Base-by-base conservation (phyloP, 495 filamentous ascomycete genomes). In the Talaromyces ruber region DNA sequence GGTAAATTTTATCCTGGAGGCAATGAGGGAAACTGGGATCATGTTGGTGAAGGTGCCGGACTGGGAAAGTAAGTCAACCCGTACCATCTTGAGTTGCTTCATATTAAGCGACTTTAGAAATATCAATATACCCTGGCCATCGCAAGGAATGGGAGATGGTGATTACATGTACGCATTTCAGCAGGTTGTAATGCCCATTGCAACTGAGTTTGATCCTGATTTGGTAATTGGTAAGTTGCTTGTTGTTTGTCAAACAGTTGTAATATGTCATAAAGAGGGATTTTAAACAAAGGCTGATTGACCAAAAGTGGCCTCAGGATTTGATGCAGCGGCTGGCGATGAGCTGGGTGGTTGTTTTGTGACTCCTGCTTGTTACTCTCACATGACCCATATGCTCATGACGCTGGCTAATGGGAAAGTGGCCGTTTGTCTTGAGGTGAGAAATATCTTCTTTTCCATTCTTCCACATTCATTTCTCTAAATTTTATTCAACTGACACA, bases 371-470 rank as follows among this genome's bases (percentile, higher is more conserved):
- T 93, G 95, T 68, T 99, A 98, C 71, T 91, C 92, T 21, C 93
- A 98, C 67, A 98, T 99, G 94, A 97, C 95, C 8, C 90, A 97
- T 68, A 97, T 97, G 93, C 82, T 99, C 18, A 98, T 97, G 92
- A 87, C 88, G 12, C 82, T 99, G n/a, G 93, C 94, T 2, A 79
- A 86, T 51, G 94, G 94, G 39, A 97, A 94, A 70, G 80, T 98
- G 52, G 90, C 90, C 9, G 91, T 96, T 25, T 97, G 93, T 68
- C 77, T 98, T 14, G 94, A 96, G 77, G 82, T 84, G 63, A 22
- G 47, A 25, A 54, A 28, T 16, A n/a, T 50, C 14, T 14, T 16
- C 29, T 34, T 21, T 8, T 52, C 29, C 11, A 52, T 25, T 39
- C 16, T 26, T n/a, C n/a, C n/a, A n/a, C n/a, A n/a, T n/a, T n/a